Evolutionary conservation across 2,329 filamentous ascomycete genomes (phyloP).

Genomic region (Colletotrichum liriopes): DNA sequence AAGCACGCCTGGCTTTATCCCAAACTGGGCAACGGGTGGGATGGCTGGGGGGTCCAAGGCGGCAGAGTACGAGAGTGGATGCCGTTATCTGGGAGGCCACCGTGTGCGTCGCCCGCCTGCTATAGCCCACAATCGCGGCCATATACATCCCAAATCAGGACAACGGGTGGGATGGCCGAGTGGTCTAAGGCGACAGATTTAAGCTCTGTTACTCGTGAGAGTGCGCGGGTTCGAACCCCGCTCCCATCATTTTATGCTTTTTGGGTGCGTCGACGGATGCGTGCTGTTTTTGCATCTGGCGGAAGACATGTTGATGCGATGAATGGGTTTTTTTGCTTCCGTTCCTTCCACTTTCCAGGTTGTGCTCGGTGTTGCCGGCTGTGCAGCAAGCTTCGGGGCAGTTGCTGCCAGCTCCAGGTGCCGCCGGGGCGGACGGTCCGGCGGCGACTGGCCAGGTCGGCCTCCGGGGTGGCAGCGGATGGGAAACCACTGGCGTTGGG

Average conservation of each 20-base stretch:
- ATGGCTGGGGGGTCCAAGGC: slow-evolving; percentile 43
- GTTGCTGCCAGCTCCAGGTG: too few relatives aligned
- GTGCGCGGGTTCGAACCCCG: slow-evolving; percentile 42
- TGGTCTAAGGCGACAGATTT: slow-evolving; percentile 43
- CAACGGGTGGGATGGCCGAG: slow-evolving; percentile 39
- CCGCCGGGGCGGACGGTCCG: neutral
- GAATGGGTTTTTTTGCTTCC: too few relatives aligned
- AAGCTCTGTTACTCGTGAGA: slow-evolving; percentile 42
- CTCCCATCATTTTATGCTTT: slow-evolving; percentile 28
- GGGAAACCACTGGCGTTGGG: neutral
- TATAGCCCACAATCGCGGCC: neutral
- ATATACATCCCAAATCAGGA: neutral
- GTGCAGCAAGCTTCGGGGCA: too few relatives aligned
- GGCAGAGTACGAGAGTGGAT: slow-evolving; percentile 24
- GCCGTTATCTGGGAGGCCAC: too few relatives aligned
- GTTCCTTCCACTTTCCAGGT: too few relatives aligned
- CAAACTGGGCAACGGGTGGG: slow-evolving; percentile 18
- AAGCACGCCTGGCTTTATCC: neutral
- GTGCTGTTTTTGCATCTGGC: neutral
- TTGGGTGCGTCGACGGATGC: neutral
- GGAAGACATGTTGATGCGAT: too few relatives aligned
- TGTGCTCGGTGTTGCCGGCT: too few relatives aligned
- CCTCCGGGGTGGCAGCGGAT: slow-evolving; percentile 1
- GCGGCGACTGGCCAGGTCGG: slow-evolving; percentile 8
- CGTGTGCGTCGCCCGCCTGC: neutral